Conservation (phyloP, 352 stramenopile species). For the Pythium rishiriense region DNA sequence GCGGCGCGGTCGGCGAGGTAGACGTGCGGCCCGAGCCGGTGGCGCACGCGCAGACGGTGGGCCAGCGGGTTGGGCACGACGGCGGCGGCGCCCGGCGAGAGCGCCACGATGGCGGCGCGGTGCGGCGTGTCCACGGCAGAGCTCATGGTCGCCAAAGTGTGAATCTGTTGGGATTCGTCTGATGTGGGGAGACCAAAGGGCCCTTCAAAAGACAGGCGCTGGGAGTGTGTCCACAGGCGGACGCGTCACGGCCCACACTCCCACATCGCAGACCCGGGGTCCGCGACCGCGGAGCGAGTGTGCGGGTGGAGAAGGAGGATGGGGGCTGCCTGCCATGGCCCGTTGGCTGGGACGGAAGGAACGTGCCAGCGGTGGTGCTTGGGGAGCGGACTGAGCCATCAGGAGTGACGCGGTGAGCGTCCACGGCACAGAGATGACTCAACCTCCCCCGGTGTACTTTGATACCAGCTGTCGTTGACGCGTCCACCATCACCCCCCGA, state of each 20-base stretch:
- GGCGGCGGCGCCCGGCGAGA: slow-evolving; percentile 3
- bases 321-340: no score
- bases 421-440: neutral
- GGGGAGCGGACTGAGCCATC: neutral
- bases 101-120: neutral
- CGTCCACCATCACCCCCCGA: neutral
- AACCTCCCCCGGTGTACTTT: neutral
- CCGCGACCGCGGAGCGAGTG: no score
- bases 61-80: slow-evolving; percentile 7
- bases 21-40: slow-evolving; percentile 1
- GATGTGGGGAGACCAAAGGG: neutral
- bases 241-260: no score
- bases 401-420: neutral
- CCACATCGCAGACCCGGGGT: no score
- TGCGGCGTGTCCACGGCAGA: neutral
- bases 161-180: slow-evolving; percentile 7
- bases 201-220: neutral
- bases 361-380: neutral
- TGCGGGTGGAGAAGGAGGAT: no score
- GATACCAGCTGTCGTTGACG: neutral
- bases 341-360: no score
- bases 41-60: slow-evolving; percentile 9
- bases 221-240: neutral
- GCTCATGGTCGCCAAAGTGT: slow-evolving; percentile 1
- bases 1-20: neutral